Evolutionary conservation across 768 basidiomycete genomes (phyloP), one percentile per base, ranked within the genome.

Genomic region (Suillus tomentosus): DNA sequence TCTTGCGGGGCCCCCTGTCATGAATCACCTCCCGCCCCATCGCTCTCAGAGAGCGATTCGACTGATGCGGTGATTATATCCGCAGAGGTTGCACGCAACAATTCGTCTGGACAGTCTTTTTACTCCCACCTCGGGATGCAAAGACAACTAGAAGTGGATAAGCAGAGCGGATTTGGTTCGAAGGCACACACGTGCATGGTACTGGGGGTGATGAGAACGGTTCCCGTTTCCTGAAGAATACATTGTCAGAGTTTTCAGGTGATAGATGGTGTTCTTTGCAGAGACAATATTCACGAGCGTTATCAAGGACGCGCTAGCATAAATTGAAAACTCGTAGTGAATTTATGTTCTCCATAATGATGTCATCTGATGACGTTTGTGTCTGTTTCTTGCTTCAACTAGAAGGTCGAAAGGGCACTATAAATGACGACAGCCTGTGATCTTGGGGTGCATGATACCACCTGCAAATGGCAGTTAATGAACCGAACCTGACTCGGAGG

Each of bases 81-180:
- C 31, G 74, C 71, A 17, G 72, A 75, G 14, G 74, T 75, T 17
- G 71, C 76, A 0, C 66, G 63, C 3, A 65, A 70, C 24, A 75
- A 75, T 40, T 42, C 65, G 39, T 67, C 56, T 5, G 74, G 74
- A 10, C 73, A 69, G 48, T 36, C 65, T 59, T 75, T 75, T 40
- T 75, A 75, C 42, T 54, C 69, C 43, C 70, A 60, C 34, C 71
- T 75, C 14, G 74, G 74, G 8, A 75, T 75, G 74, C 62, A 68
- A 39, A 74, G 68, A 48, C 69, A 74, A 60, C 50, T 62, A 3
- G 43, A 51, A 15, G 62, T 48, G 13, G 66, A 65, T 36, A 62
- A 65, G 13, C 67, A 65, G 5, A 39, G 47, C 58, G 42, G 57
- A 37, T 45, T 71, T 60, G 74, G 70, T 5, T 56, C 65, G 5